Conservation (phyloP, 129 eudicot genomes). For the Pittosporum tobira region DNA sequence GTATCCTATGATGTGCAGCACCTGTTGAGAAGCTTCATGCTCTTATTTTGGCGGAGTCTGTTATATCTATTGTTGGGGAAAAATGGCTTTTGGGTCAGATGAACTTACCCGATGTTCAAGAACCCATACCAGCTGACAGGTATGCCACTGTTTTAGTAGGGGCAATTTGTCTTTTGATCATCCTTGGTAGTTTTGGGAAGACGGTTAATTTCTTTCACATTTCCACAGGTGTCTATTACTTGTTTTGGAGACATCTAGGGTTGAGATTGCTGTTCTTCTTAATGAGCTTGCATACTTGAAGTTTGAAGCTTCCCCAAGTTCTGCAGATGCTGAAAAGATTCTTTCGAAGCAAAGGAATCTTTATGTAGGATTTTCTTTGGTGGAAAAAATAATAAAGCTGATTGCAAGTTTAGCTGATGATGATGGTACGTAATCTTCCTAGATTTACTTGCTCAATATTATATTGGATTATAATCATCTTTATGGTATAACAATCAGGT, state of each 20-base stretch:
- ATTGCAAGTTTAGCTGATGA: slow-evolving; percentile 56
- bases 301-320: slow-evolving; percentile 51
- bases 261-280: slow-evolving; percentile 88
- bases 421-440: slow-evolving; percentile 41
- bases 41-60: slow-evolving; percentile 62
- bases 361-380: slow-evolving; percentile 63
- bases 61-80: slow-evolving; percentile 66
- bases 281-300: slow-evolving; percentile 81
- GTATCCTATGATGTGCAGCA: slow-evolving; percentile 35
- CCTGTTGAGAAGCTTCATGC: slow-evolving; percentile 72
- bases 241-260: slow-evolving; percentile 85
- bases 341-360: slow-evolving; percentile 52
- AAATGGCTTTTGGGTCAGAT: slow-evolving; percentile 62
- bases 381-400: slow-evolving; percentile 68
- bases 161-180: neutral
- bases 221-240: slow-evolving; percentile 77
- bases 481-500: slow-evolving; percentile 26
- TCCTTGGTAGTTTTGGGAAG: neutral
- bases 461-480: neutral
- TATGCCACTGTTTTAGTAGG: slow-evolving; percentile 1
- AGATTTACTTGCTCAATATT: neutral
- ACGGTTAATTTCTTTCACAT: slow-evolving; percentile 3
- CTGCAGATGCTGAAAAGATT: slow-evolving; percentile 28
- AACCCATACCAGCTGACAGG: slow-evolving; percentile 70
- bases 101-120: slow-evolving; percentile 31